Base-by-base conservation (phyloP, 2,329 filamentous ascomycete species). In the Pseudophaeomoniella oleicola region DNA sequence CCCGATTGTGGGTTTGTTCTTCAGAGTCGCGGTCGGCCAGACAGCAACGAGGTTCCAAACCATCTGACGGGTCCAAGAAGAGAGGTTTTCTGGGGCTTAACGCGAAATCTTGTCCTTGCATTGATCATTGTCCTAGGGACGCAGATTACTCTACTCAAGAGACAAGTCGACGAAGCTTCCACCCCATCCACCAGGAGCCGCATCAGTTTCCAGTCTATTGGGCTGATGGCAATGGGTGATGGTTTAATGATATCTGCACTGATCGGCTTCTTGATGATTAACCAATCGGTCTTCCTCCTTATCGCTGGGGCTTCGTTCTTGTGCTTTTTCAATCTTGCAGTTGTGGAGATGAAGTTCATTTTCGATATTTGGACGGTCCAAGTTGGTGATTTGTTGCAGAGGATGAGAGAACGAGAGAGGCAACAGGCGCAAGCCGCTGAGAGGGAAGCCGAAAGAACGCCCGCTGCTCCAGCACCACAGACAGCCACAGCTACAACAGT, bases 291-390 rank as follows among this genome's bases (percentile, higher is more conserved):
- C 0, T 74, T 72, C 43, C 52, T 76, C 19, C 59, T 70, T 12
- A 52, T 77, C 37, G 64, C 72, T 12, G 64, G 64, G 2, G 64
- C 67, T 16, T 68, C 68, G 2, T 78, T 77, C 48, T 51, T 78
- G 13, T 64, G 71, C 1, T 69, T 77, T 42, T 63, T 76, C 34
- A 71, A 69, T 12, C 70, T 76, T 16, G 68, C 69, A 39, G 72
- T 72, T 49, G 71, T 77, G 38, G 72, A 73, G 19, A 74, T 78
- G 59, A 69, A 72, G 36, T 78, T 79, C 44, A 59, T 78, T 48
- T 71, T 76, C 59, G 73, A 78, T 37, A 73, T 79, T n/a, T 78
- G 73, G 74, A 64, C 66, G 14, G 69, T 76, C 2, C 75, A 78
- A 48, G 68, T 48, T n/a, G 47, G 46, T 19, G 46, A 62, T 16